Evolutionary conservation across 2,329 filamentous ascomycete genomes (phyloP).

Genomic region (Venturiaceae sp.): DNA sequence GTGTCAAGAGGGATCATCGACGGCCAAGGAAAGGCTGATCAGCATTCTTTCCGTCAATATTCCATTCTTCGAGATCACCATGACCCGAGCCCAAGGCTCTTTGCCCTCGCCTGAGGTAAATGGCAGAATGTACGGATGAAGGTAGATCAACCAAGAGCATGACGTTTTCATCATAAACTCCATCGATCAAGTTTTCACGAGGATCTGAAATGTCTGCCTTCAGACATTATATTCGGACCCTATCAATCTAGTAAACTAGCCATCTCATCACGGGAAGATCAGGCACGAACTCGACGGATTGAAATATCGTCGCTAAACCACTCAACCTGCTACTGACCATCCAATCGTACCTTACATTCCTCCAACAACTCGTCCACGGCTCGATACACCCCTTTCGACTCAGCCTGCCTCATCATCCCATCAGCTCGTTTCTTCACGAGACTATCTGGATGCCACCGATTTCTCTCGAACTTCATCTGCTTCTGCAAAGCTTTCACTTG

Average conservation of each 20-base stretch:
- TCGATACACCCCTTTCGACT: background rate
- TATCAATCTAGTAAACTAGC: background rate
- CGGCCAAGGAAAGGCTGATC: too few species aligned
- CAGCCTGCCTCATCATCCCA: background rate
- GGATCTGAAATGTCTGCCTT: background rate
- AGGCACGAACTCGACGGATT: too few species aligned
- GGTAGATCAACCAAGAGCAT: too few species aligned
- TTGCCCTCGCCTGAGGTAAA: too few species aligned
- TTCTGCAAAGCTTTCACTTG: background rate
- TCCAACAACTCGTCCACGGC: background rate
- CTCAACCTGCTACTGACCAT: background rate
- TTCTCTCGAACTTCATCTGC: constrained; percentile 1
- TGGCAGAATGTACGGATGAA: too few species aligned
- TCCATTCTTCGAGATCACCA: too few species aligned
- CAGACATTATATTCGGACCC: background rate
- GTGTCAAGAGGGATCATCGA: too few species aligned
- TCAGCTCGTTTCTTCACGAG: background rate
- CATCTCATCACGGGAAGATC: too few species aligned
- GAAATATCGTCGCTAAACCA: background rate
- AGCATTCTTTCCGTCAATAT: too few species aligned
- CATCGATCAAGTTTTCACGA: too few species aligned
- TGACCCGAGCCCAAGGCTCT: too few species aligned
- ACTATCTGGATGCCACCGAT: constrained; percentile 3
- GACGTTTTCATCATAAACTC: too few species aligned
- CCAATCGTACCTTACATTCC: background rate